A percentile compares a stretch with the other conserved stretches of the same genome.
Conservation (phyloP, 805 yeast genomes). For the Ogataea ganodermae region DNA sequence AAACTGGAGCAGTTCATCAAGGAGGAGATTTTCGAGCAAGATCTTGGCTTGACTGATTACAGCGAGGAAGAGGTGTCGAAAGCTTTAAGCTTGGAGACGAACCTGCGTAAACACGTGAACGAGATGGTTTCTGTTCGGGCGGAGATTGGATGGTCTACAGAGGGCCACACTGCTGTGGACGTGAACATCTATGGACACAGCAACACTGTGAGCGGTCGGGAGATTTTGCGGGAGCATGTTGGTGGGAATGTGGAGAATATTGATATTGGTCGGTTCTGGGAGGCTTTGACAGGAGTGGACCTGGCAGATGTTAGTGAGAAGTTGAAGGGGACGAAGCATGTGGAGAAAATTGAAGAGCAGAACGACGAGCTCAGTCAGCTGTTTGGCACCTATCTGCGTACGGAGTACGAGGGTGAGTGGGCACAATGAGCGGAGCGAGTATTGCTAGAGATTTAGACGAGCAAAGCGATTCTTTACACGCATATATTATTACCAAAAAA, state of each 20-base stretch:
- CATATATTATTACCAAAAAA: too few relatives aligned
- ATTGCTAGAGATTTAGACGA: too few relatives aligned
- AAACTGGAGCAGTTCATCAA: constrained; percentile 48
- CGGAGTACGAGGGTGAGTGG: neutral
- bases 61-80: constrained; percentile 52
- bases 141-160: constrained; percentile 94
- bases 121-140: constrained; percentile 79
- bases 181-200: constrained; percentile 87
- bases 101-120: constrained; percentile 53
- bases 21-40: constrained; percentile 56
- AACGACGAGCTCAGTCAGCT: neutral
- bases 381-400: neutral
- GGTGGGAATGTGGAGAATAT: constrained; percentile 85
- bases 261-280: constrained; percentile 80
- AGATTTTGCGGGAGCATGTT: constrained; percentile 46
- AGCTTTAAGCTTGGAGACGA: constrained; percentile 38
- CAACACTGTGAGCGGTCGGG: constrained; percentile 49
- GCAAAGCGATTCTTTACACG: too few relatives aligned
- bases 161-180: constrained; percentile 95
- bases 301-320: constrained; percentile 50
- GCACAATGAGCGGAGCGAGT: neutral
- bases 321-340: constrained; percentile 52
- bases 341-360: constrained; percentile 17
- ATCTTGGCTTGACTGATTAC: constrained; percentile 65
- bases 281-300: constrained; percentile 48